A percentile compares a stretch with the other conserved stretches of the same genome.
Evolutionary conservation across 352 stramenopile species (phyloP).

Genomic region (Globisporangium solare): DNA sequence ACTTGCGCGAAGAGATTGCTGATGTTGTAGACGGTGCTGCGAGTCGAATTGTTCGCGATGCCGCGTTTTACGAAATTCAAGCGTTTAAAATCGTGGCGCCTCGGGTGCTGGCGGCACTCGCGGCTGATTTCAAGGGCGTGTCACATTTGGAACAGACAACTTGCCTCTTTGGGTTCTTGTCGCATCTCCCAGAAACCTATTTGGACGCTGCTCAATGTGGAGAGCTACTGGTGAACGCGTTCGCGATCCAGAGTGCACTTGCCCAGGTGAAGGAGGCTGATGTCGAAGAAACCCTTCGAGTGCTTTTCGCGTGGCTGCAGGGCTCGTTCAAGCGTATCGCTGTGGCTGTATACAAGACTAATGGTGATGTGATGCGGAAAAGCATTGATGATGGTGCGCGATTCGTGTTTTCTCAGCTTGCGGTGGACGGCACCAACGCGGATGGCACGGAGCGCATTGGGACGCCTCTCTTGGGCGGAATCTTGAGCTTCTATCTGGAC

Average conservation of each 20-base stretch:
- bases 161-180: slow-evolving; percentile 28
- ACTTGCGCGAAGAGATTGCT: slow-evolving; percentile 24
- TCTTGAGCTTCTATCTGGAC: slow-evolving; percentile 31
- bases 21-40: slow-evolving; percentile 19
- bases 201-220: slow-evolving; percentile 18
- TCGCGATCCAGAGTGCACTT: slow-evolving; percentile 10
- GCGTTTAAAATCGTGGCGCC: slow-evolving; percentile 38
- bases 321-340: slow-evolving; percentile 15
- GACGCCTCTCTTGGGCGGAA: slow-evolving; percentile 18
- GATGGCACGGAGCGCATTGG: background rate
- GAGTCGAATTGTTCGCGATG: slow-evolving; percentile 54
- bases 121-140: slow-evolving; percentile 7
- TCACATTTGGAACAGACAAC: background rate
- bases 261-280: background rate
- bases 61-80: slow-evolving; percentile 78
- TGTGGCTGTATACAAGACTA: background rate
- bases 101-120: slow-evolving; percentile 27
- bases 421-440: background rate
- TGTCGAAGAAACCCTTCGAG: background rate
- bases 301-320: slow-evolving; percentile 15
- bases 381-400: slow-evolving; percentile 6
- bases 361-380: background rate
- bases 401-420: slow-evolving; percentile 11
- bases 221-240: slow-evolving; percentile 13
- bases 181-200: slow-evolving; percentile 29